Conservation (phyloP, 148 eudicot genomes). For the Rhododendron ferrugineum region DNA sequence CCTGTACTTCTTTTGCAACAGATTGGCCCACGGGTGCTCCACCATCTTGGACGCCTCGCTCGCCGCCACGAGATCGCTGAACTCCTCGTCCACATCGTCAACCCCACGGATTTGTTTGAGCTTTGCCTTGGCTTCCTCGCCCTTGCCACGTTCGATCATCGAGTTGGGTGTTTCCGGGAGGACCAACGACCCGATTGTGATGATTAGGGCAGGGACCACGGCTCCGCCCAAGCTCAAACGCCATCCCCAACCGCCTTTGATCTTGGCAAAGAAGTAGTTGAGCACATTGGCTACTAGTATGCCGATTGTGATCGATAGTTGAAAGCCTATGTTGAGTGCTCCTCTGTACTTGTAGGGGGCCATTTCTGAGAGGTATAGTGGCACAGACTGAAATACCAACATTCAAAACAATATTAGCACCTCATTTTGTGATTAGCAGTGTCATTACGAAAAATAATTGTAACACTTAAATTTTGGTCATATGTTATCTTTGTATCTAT, state of each 20-base stretch:
- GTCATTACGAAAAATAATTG: background rate
- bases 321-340: slow-evolving; percentile 39
- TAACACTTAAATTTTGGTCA: no score
- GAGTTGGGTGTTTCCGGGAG: slow-evolving; percentile 49
- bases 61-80: slow-evolving; percentile 28
- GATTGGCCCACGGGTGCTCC: slow-evolving; percentile 26
- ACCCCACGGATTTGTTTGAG: slow-evolving; percentile 27
- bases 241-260: slow-evolving; percentile 41
- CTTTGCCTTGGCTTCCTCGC: slow-evolving; percentile 15
- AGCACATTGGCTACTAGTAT: slow-evolving; percentile 26
- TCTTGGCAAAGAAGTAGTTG: slow-evolving; percentile 36
- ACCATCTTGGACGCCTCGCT: slow-evolving; percentile 20
- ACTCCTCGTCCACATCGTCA: slow-evolving; percentile 27
- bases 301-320: slow-evolving; percentile 36
- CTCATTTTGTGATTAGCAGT: background rate
- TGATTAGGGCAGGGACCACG: slow-evolving; percentile 32
- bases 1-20: slow-evolving; percentile 27
- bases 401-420: background rate
- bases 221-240: slow-evolving; percentile 38
- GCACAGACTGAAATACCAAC: slow-evolving; percentile 32
- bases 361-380: slow-evolving; percentile 45
- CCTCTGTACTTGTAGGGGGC: slow-evolving; percentile 45
- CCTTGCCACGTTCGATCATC: slow-evolving; percentile 19
- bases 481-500: background rate
- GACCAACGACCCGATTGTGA: slow-evolving; percentile 27